Evolutionary conservation across 2,329 filamentous ascomycete genomes (phyloP).

Genomic region (Stagonosporopsis tanaceti): DNA sequence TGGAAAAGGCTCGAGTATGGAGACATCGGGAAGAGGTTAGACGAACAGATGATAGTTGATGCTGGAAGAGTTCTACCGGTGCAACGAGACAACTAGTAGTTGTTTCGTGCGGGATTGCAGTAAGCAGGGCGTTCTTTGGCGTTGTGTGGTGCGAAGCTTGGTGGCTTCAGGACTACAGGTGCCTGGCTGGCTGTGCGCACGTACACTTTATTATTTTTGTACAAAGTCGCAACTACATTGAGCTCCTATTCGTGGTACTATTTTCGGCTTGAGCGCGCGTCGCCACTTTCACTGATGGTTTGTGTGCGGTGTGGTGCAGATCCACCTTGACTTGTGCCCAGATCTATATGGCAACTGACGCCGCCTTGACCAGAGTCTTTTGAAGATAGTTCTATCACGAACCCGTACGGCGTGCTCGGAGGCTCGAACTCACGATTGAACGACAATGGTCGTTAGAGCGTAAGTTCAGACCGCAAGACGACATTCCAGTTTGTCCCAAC

Average conservation of each 20-base stretch:
- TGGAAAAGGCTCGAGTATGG: slow-evolving; percentile 87
- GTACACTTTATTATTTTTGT: background rate
- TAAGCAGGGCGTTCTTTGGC: slow-evolving; percentile 10
- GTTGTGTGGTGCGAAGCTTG: background rate
- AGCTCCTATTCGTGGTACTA: too few species aligned
- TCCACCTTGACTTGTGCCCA: background rate
- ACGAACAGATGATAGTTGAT: slow-evolving; percentile 69
- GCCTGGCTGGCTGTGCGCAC: slow-evolving; percentile 4
- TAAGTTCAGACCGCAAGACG: background rate
- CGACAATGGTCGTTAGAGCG: background rate
- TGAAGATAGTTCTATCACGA: background rate
- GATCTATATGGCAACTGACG: background rate
- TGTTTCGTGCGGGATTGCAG: background rate
- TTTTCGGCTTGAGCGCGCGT: too few species aligned
- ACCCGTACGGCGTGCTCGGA: background rate
- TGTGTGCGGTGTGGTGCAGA: background rate
- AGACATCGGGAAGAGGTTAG: slow-evolving; percentile 59
- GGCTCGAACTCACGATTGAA: background rate
- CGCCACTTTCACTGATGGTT: background rate
- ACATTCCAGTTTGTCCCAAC: background rate
- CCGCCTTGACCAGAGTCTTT: background rate
- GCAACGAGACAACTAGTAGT: background rate
- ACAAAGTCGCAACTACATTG: background rate
- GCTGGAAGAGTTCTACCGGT: slow-evolving; percentile 57
- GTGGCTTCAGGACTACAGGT: background rate